phyloP scores from a whole-genome alignment of 208 protist genomes.

The Wallacemonas rigidus region DNA sequence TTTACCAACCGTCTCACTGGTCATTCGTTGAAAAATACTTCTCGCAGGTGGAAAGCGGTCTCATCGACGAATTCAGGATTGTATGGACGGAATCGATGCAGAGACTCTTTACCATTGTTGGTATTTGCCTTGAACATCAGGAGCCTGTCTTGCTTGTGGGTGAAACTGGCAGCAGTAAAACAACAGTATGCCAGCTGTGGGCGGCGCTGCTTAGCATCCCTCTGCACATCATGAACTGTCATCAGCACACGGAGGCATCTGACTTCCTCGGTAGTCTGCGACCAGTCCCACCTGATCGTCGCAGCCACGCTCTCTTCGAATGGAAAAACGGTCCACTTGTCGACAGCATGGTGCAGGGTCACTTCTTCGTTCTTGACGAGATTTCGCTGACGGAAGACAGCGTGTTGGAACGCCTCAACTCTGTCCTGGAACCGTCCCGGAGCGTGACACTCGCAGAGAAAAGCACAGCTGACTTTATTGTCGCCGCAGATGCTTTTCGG shows the following conservation, averaged over 20 bases:
- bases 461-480: constrained; percentile 85
- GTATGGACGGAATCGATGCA: constrained; percentile 97
- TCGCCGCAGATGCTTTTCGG: constrained; percentile 91
- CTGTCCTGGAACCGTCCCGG: constrained; percentile 98
- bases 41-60: constrained; percentile 55
- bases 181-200: constrained; percentile 97
- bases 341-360: constrained; percentile 97
- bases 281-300: constrained; percentile 80
- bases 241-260: constrained; percentile 99
- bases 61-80: constrained; percentile 90
- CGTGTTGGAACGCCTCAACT: constrained; percentile 99
- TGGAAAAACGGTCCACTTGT: constrained; percentile 99
- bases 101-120: constrained; percentile 95
- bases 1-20: constrained; percentile 86
- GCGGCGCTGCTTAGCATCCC: constrained; percentile 73
- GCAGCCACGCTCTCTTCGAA: constrained; percentile 92
- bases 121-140: constrained; percentile 92
- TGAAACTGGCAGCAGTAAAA: constrained; percentile 99
- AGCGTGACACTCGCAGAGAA: constrained; percentile 98
- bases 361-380: constrained; percentile 99
- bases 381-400: constrained; percentile 99
- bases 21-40: constrained; percentile 80
- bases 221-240: constrained; percentile 99
- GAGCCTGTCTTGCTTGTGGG: constrained; percentile 99
- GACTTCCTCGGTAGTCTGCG: constrained; percentile 98